A percentile compares a stretch with the other conserved stretches of the same genome.
These are phyloP conservation scores for Setaria italica DNA, from an alignment of 202 grass and related monocot species.

Conservation along the genomic window DNA sequence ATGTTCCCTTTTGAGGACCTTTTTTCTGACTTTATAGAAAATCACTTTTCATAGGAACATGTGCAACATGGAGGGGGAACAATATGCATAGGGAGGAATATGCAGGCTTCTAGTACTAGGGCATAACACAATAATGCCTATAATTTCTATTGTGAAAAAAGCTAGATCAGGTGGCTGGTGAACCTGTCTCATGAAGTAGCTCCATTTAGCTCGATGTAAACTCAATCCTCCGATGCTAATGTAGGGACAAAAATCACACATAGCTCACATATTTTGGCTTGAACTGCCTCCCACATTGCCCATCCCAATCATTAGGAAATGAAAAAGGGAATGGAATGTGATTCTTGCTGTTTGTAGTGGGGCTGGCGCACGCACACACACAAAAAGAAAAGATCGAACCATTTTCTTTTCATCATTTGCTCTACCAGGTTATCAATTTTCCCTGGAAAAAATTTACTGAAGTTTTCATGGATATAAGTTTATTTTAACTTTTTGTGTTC, in stretches of 20 bases:
- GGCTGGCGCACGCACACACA: not conserved
- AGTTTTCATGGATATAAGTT: constrained; percentile 37
- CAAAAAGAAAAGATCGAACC: constrained; percentile 43
- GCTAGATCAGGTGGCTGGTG: constrained; percentile 40
- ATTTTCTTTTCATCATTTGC: constrained; percentile 31
- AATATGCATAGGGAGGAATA: constrained; percentile 54
- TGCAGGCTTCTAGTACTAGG: constrained; percentile 41
- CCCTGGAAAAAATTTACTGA: not conserved
- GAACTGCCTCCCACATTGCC: constrained; percentile 52
- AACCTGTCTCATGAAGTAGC: constrained; percentile 42
- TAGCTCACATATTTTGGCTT: constrained; percentile 62
- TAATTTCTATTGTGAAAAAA: constrained; percentile 32
- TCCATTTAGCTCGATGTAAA: constrained; percentile 40
- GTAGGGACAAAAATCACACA: constrained; percentile 46
- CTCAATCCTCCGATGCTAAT: constrained; percentile 37
- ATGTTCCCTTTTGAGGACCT: constrained; percentile 24
- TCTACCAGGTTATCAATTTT: constrained; percentile 17
- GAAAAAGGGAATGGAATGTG: constrained; percentile 54
- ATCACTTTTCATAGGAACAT: constrained; percentile 44
- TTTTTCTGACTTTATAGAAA: constrained; percentile 35
- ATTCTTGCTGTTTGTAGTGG: constrained; percentile 56
- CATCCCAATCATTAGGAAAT: constrained; percentile 60
- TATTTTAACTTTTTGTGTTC: constrained; percentile 43
- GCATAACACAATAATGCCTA: constrained; percentile 40
- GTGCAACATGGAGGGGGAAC: constrained; percentile 39